Conservation (phyloP, 345 rosid genomes). For the Aquilaria sinensis region DNA sequence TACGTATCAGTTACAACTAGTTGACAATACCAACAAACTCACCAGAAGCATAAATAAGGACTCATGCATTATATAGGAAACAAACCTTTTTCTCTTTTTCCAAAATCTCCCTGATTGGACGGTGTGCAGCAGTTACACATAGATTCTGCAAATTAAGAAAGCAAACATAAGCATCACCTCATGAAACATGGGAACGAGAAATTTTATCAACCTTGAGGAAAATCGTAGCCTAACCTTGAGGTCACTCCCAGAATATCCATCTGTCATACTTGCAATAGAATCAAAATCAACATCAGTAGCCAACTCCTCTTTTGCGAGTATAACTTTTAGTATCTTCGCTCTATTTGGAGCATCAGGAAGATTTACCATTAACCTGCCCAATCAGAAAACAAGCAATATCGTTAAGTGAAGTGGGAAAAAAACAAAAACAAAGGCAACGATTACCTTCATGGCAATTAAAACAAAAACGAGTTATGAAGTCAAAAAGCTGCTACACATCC, state of each 20-base stretch:
- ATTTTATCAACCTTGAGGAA: constrained; percentile 1
- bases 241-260: constrained; percentile 95
- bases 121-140: constrained; percentile 83
- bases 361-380: constrained; percentile 76
- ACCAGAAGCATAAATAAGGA: not conserved
- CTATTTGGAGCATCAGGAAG: constrained; percentile 85
- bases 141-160: constrained; percentile 45
- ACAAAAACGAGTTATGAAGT: not conserved
- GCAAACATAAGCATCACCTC: constrained; percentile 1
- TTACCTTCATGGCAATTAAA: not conserved
- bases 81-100: constrained; percentile 76
- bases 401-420: not conserved
- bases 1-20: too few species aligned
- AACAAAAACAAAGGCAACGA: not conserved
- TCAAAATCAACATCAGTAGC: constrained; percentile 69
- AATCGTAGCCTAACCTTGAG: constrained; percentile 48
- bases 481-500: not conserved
- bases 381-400: not conserved
- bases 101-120: constrained; percentile 80
- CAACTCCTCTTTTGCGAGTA: constrained; percentile 79
- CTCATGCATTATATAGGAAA: not conserved
- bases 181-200: not conserved
- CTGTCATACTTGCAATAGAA: constrained; percentile 63
- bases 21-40: too few species aligned
- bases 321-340: constrained; percentile 67